Percentiles rank a stretch among this genome's conserved stretches.
These are phyloP conservation scores for Paecilomyces variotii DNA, from an alignment of 2,329 filamentous ascomycete genomes.

Conservation along the genomic window DNA sequence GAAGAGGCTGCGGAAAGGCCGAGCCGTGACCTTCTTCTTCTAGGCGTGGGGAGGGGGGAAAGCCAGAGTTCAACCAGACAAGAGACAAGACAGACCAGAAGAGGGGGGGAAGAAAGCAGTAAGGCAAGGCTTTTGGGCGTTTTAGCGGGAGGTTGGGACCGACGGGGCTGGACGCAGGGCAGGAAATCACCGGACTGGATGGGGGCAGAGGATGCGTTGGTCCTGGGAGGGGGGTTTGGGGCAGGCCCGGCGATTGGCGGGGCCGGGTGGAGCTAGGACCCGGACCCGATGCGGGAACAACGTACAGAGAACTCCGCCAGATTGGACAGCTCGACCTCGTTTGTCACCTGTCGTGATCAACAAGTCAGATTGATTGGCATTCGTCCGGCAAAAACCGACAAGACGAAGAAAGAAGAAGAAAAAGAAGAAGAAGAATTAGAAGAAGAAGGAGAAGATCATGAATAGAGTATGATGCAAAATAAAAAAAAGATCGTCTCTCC, in stretches of 20 bases:
- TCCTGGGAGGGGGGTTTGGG: background rate
- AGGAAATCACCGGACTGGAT: conserved; percentile 5
- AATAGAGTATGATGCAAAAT: too few species aligned
- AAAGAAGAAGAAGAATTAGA: background rate
- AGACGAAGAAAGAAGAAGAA: background rate
- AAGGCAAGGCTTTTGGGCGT: conserved; percentile 6
- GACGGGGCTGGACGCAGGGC: conserved; percentile 7
- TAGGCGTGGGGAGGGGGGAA: too few species aligned
- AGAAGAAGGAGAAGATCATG: too few species aligned
- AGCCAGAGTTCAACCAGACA: too few species aligned
- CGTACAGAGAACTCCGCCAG: background rate
- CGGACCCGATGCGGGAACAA: background rate
- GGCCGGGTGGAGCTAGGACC: background rate
- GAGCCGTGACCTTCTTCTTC: too few species aligned
- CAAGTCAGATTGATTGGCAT: background rate
- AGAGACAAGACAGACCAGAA: conserved; percentile 1
- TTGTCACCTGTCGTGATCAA: background rate
- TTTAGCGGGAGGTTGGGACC: conserved; percentile 16
- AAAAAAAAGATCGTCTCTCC: too few species aligned
- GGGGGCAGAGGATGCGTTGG: background rate
- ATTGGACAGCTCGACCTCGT: background rate
- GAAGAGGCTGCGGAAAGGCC: too few species aligned
- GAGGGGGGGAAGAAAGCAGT: conserved; percentile 6
- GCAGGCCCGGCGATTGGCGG: background rate
- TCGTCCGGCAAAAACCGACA: background rate